These are phyloP conservation scores for Alternaria sp. DNA, from an alignment of 2,329 filamentous ascomycete genomes.

Conservation along the genomic window DNA sequence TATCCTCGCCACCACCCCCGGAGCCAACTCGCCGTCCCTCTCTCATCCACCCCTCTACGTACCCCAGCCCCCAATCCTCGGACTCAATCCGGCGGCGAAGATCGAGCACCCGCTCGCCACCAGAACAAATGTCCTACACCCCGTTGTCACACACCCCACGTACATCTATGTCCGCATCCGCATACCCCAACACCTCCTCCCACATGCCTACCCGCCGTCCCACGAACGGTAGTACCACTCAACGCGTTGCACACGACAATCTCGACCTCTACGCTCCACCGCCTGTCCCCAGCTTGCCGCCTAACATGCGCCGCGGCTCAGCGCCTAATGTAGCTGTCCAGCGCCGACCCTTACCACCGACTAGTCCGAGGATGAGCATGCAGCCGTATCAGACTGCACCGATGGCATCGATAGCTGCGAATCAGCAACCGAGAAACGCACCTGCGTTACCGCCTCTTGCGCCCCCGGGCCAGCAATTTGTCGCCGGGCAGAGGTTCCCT, in stretches of 20 bases:
- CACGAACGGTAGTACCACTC: conserved; percentile 17
- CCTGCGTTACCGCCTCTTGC: conserved; percentile 25
- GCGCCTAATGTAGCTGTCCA: conserved; percentile 29
- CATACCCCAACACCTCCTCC: conserved; percentile 8
- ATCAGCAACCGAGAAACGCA: conserved; percentile 8
- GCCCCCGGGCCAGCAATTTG: conserved; percentile 8
- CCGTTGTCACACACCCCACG: conserved; percentile 13
- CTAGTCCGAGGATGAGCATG: conserved; percentile 21
- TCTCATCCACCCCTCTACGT: conserved; percentile 47
- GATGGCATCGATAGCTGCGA: neutral
- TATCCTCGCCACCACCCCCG: conserved; percentile 31
- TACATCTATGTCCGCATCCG: conserved; percentile 4
- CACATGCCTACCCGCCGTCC: conserved; percentile 23
- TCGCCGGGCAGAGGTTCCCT: conserved; percentile 12
- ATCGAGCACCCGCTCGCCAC: conserved; percentile 29
- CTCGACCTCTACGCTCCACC: conserved; percentile 36
- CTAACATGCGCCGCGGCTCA: conserved; percentile 34
- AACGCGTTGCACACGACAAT: conserved; percentile 30
- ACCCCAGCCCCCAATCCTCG: conserved; percentile 39
- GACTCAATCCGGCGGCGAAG: conserved; percentile 35
- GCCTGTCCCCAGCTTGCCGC: conserved; percentile 27
- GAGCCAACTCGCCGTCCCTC: conserved; percentile 34
- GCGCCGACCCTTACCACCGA: conserved; percentile 19
- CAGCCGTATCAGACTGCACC: conserved; percentile 2
- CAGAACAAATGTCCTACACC: conserved; percentile 21